Percentiles rank a stretch among this genome's conserved stretches.
Conservation (phyloP, 2,329 filamentous ascomycete species). For the Claviceps lovelessii region DNA sequence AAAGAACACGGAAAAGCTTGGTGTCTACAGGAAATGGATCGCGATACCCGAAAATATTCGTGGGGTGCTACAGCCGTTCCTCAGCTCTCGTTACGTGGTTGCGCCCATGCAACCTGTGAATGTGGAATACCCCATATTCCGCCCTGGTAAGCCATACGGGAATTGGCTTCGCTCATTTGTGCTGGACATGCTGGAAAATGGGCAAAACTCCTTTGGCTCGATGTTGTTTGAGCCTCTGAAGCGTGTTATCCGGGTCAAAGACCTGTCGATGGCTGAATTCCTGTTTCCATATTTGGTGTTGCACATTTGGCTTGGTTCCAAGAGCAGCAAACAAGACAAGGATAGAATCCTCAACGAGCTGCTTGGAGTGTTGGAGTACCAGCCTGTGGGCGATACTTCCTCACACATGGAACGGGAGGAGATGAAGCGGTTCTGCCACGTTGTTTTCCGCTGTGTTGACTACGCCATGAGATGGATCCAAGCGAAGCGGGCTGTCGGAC, state of each 20-base stretch:
- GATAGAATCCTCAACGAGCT: conserved; percentile 59
- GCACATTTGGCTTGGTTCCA: conserved; percentile 65
- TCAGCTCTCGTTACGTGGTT: conserved; percentile 70
- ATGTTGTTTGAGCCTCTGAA: conserved; percentile 70
- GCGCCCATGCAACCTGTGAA: conserved; percentile 42
- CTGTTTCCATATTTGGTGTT: conserved; percentile 76
- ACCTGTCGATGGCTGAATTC: conserved; percentile 75
- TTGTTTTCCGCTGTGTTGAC: conserved; percentile 78
- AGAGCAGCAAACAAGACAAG: conserved; percentile 44
- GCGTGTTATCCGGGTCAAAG: conserved; percentile 71
- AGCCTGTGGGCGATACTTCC: conserved; percentile 32
- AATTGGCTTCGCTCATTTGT: conserved; percentile 73
- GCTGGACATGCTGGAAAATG: conserved; percentile 66
- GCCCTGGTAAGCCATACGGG: conserved; percentile 50
- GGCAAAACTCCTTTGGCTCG: conserved; percentile 57
- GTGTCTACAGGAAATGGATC: conserved; percentile 61
- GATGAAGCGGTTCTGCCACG: conserved; percentile 75
- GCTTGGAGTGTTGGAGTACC: conserved; percentile 54
- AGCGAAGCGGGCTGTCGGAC: conserved; percentile 37
- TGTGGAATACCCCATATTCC: conserved; percentile 67
- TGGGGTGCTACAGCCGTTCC: conserved; percentile 74
- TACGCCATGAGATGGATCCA: conserved; percentile 87
- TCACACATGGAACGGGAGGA: conserved; percentile 54
- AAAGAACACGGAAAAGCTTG: conserved; percentile 24
- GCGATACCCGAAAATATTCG: conserved; percentile 62